phyloP scores from a whole-genome alignment of 1,139 yeast genomes.

The Diutina ranongensis region DNA sequence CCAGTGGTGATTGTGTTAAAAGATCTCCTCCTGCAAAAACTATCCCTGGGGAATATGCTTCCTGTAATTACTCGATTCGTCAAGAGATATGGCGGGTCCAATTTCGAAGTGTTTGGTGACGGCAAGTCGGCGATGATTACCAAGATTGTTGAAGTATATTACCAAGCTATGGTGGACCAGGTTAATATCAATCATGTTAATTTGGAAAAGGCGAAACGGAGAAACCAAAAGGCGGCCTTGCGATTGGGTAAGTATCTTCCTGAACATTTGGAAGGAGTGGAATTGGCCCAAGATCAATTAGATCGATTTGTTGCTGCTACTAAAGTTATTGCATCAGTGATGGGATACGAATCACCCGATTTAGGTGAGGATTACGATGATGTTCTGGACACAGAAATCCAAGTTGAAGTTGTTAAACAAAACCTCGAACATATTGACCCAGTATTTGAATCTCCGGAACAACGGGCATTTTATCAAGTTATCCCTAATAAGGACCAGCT shows the following conservation, averaged over 20 bases:
- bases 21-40: slow-evolving; percentile 40
- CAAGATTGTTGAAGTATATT: slow-evolving; percentile 22
- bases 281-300: slow-evolving; percentile 23
- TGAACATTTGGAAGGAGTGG: slow-evolving; percentile 34
- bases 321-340: slow-evolving; percentile 31
- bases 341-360: slow-evolving; percentile 15
- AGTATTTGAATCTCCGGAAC: slow-evolving; percentile 57
- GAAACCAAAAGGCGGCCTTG: slow-evolving; percentile 44
- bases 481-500: slow-evolving; percentile 14
- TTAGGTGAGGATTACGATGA: slow-evolving; percentile 8
- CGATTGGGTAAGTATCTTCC: slow-evolving; percentile 57
- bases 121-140: background rate
- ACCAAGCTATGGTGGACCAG: slow-evolving; percentile 30
- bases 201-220: slow-evolving; percentile 23
- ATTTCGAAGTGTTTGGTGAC: background rate
- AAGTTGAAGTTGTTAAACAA: slow-evolving; percentile 14
- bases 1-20: slow-evolving; percentile 40
- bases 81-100: slow-evolving; percentile 26
- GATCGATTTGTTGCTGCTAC: slow-evolving; percentile 36
- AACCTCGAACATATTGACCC: slow-evolving; percentile 20
- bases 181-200: slow-evolving; percentile 24
- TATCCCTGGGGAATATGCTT: slow-evolving; percentile 36
- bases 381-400: background rate
- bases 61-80: slow-evolving; percentile 37
- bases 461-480: slow-evolving; percentile 45